A percentile compares a stretch with the other conserved stretches of the same genome.
These are phyloP conservation scores for Volutella citrinella DNA, from an alignment of 2,329 filamentous ascomycete genomes.

Conservation along the genomic window DNA sequence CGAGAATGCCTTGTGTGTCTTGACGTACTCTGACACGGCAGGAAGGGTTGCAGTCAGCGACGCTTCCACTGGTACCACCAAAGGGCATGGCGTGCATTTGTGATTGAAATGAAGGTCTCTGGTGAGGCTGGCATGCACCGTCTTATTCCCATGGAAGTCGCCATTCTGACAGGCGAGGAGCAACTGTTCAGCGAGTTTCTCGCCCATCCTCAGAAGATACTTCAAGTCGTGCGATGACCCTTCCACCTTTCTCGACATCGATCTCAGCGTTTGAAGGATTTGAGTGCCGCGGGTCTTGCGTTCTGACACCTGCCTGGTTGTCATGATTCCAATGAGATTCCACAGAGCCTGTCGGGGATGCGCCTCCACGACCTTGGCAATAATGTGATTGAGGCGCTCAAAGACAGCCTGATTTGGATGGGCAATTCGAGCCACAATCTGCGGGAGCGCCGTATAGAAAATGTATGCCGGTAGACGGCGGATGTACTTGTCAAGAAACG, in stretches of 20 bases:
- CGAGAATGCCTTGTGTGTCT: constrained; percentile 82
- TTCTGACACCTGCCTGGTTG: constrained; percentile 68
- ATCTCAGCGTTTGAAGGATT: constrained; percentile 50
- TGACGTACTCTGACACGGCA: constrained; percentile 65
- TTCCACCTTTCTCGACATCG: constrained; percentile 49
- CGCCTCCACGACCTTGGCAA: constrained; percentile 79
- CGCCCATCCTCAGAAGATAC: constrained; percentile 70
- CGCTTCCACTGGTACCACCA: constrained; percentile 87
- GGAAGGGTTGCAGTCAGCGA: constrained; percentile 83
- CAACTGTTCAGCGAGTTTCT: constrained; percentile 79
- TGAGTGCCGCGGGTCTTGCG: constrained; percentile 53
- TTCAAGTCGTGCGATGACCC: constrained; percentile 59
- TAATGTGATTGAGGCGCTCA: constrained; percentile 72
- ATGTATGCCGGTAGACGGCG: constrained; percentile 69
- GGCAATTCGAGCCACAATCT: constrained; percentile 93
- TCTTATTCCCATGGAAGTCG: constrained; percentile 66
- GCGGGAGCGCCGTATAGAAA: constrained; percentile 80
- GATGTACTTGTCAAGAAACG: constrained; percentile 77
- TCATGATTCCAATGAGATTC: constrained; percentile 84
- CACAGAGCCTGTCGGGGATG: constrained; percentile 91
- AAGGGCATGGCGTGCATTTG: constrained; percentile 74
- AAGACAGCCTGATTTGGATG: constrained; percentile 80
- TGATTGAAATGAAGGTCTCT: constrained; percentile 81
- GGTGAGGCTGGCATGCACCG: constrained; percentile 67
- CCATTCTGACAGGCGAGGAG: constrained; percentile 77